phyloP scores from a whole-genome alignment of 2,329 filamentous ascomycete genomes.

The Fusarium continuum region DNA sequence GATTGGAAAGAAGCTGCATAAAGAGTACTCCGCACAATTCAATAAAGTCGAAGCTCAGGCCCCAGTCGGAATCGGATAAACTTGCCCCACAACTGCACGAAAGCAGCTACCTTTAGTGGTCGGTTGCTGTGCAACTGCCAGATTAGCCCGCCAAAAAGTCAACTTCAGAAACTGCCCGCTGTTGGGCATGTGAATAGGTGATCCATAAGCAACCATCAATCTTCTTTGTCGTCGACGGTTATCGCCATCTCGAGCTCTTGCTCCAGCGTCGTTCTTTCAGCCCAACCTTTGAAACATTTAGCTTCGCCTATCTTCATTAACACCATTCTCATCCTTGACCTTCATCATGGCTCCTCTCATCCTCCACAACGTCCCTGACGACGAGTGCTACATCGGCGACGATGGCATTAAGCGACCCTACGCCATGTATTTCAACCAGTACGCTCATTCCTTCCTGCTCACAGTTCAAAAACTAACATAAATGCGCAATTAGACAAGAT shows the following conservation, averaged over 20 bases:
- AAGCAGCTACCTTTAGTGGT: constrained; percentile 26
- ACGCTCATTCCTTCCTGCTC: constrained; percentile 38
- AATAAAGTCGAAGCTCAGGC: not conserved
- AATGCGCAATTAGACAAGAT: constrained; percentile 56
- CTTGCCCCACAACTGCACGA: constrained; percentile 11
- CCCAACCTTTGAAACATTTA: not conserved
- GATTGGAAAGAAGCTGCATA: not conserved
- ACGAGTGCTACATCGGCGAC: constrained; percentile 72
- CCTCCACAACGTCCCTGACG: constrained; percentile 74
- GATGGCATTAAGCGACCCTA: constrained; percentile 73
- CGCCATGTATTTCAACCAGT: constrained; percentile 73
- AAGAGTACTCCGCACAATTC: no score
- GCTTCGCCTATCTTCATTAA: not conserved
- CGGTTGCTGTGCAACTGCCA: constrained; percentile 39
- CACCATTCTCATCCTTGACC: not conserved
- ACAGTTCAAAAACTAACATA: constrained; percentile 9
- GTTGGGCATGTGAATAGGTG: constrained; percentile 23
- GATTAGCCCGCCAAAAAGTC: constrained; percentile 39
- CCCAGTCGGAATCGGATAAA: constrained; percentile 30
- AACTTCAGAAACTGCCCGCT: constrained; percentile 27
- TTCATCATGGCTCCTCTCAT: constrained; percentile 69
- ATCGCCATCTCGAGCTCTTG: constrained; percentile 4
- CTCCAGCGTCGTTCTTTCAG: not conserved
- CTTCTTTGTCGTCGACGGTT: not conserved
- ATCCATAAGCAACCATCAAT: constrained; percentile 7